Base-by-base conservation (phyloP, 208 protist species). In the Wallacemonas sp. region DNA sequence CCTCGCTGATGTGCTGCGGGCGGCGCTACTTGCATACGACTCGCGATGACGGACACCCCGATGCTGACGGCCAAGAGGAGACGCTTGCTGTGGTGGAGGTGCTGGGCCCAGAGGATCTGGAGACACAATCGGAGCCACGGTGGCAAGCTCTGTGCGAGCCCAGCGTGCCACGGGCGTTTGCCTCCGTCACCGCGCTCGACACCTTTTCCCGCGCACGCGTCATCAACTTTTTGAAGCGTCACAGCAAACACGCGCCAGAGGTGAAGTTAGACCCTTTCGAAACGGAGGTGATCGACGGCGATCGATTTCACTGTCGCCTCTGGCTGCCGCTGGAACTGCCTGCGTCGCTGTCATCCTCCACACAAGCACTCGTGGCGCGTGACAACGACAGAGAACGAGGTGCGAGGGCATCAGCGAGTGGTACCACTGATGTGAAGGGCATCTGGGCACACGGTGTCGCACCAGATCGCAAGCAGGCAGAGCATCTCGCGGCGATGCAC, bases 391-490 rank as follows among this genome's bases (percentile, higher is more conserved):
- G n/a, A n/a, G n/a, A n/a, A n/a, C n/a, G n/a, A n/a, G n/a, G n/a
- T n/a, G n/a, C n/a, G n/a, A n/a, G n/a, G n/a, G n/a, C n/a, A n/a
- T n/a, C n/a, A n/a, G n/a, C n/a, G n/a, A n/a, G n/a, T n/a, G n/a
- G n/a, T n/a, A n/a, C n/a, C n/a, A n/a, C n/a, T n/a, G 32, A 8
- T 27, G 24, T 1, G 17, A 56, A 57, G 1, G 76, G 79, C 8
- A 34, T 96, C 12, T 93, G 85, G 86, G 90, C 87, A 23, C 91
- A 96, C 69, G 91, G 88, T 12, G 69, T 94, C 2, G 81, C 88
- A 3, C 81, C 74, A 66, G 81, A 79, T 19, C 69, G 56, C 4
- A 93, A 92, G 61, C 79, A 92, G 30, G 90, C 87, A 5, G 90
- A 96, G 61, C 34, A 81, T 49, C 78, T 93, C 12, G 90, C 90